Evolutionary conservation across 2,329 filamentous ascomycete species (phyloP), one percentile per base, ranked within the genome.

Genomic region (Cladobotryum mycophilum): DNA sequence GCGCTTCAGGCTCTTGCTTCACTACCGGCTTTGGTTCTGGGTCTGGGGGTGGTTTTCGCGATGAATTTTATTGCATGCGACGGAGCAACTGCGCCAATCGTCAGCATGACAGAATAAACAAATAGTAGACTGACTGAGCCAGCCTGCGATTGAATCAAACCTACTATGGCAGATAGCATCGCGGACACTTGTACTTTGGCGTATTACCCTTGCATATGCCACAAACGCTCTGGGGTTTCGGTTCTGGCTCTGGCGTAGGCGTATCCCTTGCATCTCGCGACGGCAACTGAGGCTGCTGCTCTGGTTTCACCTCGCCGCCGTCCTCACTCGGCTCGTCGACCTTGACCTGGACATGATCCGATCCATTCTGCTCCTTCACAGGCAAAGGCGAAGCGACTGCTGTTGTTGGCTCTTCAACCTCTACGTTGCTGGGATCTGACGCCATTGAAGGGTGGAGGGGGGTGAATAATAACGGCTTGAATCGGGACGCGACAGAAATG

Each of bases 111-210:
- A 49, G 9, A 15, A 8, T 20, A 8, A 22, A 40, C 12, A 64
- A 33, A 13, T n/a, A n/a, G n/a, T n/a, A 13, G 42, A 36, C 13
- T 2, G 17, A 7, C 14, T 37, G 35, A 12, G 36, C 14, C 14
- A n/a, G 36, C 11, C 17, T n/a, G 36, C 17, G 11, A 38, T 38
- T 38, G 38, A 9, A 17, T 7, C 14, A 42, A 25, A 67, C 80
- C 61, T 69, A 85, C 82, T 82, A 84, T 54, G 76, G 75, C 18
- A 78, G 58, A 44, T 72, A 66, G 61, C 82, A 85, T 25, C 73
- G 72, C n/a, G 78, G 71, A 55, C 82, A 85, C 59, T 82, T 85
- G 65, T 85, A 85, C 63, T 81, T 84, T 30, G 71, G 72, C 17
- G 74, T 68, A 4, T 71, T 71, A 34, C 64, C 60, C 25, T 75